Conservation (phyloP, 306 rosid genomes). For the Cucurbita pepo region DNA sequence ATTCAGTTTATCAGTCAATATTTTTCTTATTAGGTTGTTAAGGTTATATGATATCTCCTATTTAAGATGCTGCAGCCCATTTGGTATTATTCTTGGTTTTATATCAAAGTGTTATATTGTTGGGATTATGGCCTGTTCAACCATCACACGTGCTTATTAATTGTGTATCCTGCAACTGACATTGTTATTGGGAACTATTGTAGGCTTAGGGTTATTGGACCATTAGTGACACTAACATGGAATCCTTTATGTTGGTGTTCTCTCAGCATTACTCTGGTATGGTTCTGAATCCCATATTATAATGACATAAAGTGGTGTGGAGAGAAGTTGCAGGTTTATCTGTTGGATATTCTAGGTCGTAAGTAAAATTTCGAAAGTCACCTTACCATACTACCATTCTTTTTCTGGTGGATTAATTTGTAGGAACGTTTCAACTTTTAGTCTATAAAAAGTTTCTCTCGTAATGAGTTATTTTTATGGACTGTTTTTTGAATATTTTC, state of each 20-base stretch:
- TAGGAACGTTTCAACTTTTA: not conserved
- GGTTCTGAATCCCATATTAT: conserved; percentile 70
- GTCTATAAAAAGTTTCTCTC: not conserved
- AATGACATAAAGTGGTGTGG: conserved; percentile 31
- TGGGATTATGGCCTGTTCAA: conserved; percentile 40
- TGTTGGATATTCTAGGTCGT: conserved; percentile 19
- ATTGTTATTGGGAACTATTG: conserved; percentile 66
- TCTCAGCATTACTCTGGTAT: conserved; percentile 79
- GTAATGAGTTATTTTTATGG: not conserved
- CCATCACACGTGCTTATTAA: conserved; percentile 36
- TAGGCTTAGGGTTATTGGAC: conserved; percentile 89
- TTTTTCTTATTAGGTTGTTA: conserved; percentile 15
- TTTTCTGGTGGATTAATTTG: conserved; percentile 1
- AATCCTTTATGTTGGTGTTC: conserved; percentile 83
- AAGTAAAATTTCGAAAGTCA: not conserved
- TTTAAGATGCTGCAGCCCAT: conserved; percentile 16
- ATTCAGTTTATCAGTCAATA: conserved; percentile 11
- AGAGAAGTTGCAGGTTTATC: conserved; percentile 31
- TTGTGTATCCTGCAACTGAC: conserved; percentile 56
- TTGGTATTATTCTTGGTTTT: conserved; percentile 11
- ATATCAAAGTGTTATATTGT: conserved; percentile 20
- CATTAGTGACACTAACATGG: conserved; percentile 82
- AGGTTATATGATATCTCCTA: conserved; percentile 12
- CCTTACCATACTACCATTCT: not conserved
- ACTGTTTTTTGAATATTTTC: not conserved